phyloP scores from a whole-genome alignment of 768 basidiomycete genomes.

The Leucocoprinus birnbaumii region DNA sequence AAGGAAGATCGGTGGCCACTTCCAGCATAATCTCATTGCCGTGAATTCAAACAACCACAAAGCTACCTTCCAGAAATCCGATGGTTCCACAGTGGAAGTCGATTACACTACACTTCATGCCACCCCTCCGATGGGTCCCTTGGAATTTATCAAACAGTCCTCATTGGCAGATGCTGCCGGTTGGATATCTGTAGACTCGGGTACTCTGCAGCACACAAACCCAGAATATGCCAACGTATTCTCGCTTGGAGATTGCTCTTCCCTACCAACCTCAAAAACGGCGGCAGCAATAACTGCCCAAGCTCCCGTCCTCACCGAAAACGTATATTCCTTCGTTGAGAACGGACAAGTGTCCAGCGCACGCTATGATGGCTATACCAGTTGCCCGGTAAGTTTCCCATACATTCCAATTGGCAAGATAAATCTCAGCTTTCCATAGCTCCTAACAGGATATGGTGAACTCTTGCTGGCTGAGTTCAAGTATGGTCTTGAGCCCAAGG shows the following conservation, averaged over 20 bases:
- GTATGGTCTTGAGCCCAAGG: constrained; percentile 86
- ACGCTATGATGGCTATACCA: constrained; percentile 85
- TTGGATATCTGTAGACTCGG: constrained; percentile 86
- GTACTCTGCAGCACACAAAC: constrained; percentile 81
- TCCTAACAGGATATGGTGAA: constrained; percentile 79
- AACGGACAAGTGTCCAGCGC: constrained; percentile 69
- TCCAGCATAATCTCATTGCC: constrained; percentile 79
- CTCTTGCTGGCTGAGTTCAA: constrained; percentile 92
- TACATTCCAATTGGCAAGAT: constrained; percentile 4
- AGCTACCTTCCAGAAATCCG: constrained; percentile 82
- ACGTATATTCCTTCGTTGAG: constrained; percentile 73
- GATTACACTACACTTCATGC: constrained; percentile 86
- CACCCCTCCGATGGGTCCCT: constrained; percentile 90
- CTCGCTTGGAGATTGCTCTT: constrained; percentile 89
- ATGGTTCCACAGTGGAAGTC: constrained; percentile 64
- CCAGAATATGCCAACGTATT: constrained; percentile 82
- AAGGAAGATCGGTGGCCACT: constrained; percentile 78
- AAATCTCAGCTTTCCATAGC: constrained; percentile 25
- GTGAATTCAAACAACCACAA: constrained; percentile 68
- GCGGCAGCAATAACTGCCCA: constrained; percentile 92
- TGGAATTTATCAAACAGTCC: constrained; percentile 74
- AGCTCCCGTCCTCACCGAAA: constrained; percentile 88
- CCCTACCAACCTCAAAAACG: constrained; percentile 93
- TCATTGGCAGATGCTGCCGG: constrained; percentile 79
- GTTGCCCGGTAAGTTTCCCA: constrained; percentile 66